These are phyloP conservation scores for Polyporus arcularius DNA, from an alignment of 768 basidiomycete genomes.

Conservation along the genomic window DNA sequence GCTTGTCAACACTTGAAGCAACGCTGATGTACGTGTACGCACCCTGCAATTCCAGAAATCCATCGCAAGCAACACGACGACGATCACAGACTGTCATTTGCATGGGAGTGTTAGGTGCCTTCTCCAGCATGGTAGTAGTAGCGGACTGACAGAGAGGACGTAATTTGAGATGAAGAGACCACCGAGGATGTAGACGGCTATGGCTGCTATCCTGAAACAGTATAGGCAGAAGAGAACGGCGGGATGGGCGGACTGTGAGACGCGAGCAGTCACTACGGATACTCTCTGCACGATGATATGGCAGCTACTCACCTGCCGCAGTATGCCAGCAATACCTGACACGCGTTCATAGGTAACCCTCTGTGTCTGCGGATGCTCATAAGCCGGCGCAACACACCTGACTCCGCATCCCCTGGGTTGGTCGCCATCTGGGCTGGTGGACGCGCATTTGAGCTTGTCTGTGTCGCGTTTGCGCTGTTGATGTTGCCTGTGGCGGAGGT, in stretches of 20 bases:
- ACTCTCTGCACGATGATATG: not conserved
- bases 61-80: slow-evolving; percentile 92
- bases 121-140: not conserved
- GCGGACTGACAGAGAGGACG: slow-evolving; percentile 78
- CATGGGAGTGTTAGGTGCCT: not conserved
- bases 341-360: not conserved
- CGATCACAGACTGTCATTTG: slow-evolving; percentile 69
- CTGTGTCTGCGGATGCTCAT: not conserved
- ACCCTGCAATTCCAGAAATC: slow-evolving; percentile 99
- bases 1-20: not conserved
- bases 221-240: slow-evolving; percentile 85
- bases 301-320: slow-evolving; percentile 59
- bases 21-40: slow-evolving; percentile 26
- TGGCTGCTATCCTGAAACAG: slow-evolving; percentile 85
- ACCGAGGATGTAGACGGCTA: slow-evolving; percentile 90
- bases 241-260: slow-evolving; percentile 72
- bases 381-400: slow-evolving; percentile 48
- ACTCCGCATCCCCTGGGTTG: slow-evolving; percentile 69
- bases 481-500: slow-evolving; percentile 38
- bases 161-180: slow-evolving; percentile 90
- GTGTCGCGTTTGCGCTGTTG: slow-evolving; percentile 36
- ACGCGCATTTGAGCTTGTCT: slow-evolving; percentile 46
- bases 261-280: not conserved
- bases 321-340: slow-evolving; percentile 66
- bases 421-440: slow-evolving; percentile 50